Evolutionary conservation across 306 rosid species (phyloP), one percentile per base, ranked within the genome.

Genomic region (Hippophae tibetana): DNA sequence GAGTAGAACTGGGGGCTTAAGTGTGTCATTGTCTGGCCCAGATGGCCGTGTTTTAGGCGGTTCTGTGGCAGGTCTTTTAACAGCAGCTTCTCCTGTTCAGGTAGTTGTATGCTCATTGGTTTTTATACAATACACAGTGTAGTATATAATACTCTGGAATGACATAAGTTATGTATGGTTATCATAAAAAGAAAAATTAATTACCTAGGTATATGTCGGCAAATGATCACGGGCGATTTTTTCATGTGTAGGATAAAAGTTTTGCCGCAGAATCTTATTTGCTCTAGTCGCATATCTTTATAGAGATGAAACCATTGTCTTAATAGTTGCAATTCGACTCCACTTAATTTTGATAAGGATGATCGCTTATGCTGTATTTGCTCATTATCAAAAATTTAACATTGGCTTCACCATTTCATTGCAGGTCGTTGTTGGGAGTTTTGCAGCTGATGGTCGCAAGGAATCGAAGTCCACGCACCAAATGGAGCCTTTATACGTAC

Each of bases 31-130:
- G 61, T 80, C 86, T 0, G 87, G 88, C 26, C 84, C 93, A 58
- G 93, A 89, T 69, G 89, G 93, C 42, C 83, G 80, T 42, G 82
- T 78, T 47, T 64, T 89, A 61, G 93, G 97, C 6, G 97, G 97
- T 10, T 65, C 77, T 5, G 86, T 89, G 42, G 93, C 80, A 2
- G 89, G 89, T 26, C 78, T 78, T 66, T 47, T 86, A n/a, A 69
- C 68, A 1, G 95, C 97, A 64, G 92, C 93, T 55, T 65, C 89
- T 40, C 86, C 97, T 51, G 74, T 89, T 78, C 95, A 86, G 95
- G 95, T 86, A 50, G 4, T 25, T 47, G n/a, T 47, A 23, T 56
- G 46, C 14, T 8, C 12, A 27, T 63, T 63, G 44, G 10, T 47
- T 14, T 44, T 12, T 58, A 27, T 13, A 11, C n/a, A 7, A 46